phyloP scores from a whole-genome alignment of 1,284 basidiomycete genomes.

The Moesziomyces sp. region DNA sequence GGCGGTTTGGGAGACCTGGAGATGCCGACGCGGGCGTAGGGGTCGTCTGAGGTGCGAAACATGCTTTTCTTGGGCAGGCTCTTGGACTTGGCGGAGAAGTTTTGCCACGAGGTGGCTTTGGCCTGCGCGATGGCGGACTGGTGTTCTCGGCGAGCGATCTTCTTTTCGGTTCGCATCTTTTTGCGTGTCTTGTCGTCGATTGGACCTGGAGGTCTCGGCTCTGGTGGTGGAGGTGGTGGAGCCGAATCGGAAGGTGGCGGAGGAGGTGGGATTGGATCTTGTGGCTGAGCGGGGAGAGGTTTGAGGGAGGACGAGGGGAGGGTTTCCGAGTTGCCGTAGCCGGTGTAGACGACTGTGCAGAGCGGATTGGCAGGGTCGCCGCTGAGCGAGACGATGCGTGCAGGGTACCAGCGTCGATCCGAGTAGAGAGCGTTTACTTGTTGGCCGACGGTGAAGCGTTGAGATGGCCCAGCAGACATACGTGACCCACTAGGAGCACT shows the following conservation, averaged over 20 bases:
- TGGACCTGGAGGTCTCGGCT: constrained; percentile 1
- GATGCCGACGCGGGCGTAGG: constrained; percentile 76
- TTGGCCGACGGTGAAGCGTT: constrained; percentile 76
- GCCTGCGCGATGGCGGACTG: constrained; percentile 88
- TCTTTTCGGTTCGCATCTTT: constrained; percentile 95
- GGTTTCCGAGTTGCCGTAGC: constrained; percentile 93
- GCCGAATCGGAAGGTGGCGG: constrained; percentile 69
- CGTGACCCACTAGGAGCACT: too few species aligned
- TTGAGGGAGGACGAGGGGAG: constrained; percentile 73
- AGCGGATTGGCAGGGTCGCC: constrained; percentile 85
- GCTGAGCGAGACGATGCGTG: constrained; percentile 73
- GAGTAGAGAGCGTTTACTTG: constrained; percentile 88
- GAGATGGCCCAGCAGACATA: too few species aligned
- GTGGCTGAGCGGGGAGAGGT: constrained; percentile 5
- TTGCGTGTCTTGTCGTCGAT: constrained; percentile 28
- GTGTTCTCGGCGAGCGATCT: constrained; percentile 82
- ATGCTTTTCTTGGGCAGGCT: constrained; percentile 79
- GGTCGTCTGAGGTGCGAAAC: constrained; percentile 95
- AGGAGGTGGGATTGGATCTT: not conserved
- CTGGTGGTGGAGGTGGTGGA: constrained; percentile 69
- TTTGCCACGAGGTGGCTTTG: constrained; percentile 94
- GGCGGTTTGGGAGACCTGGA: constrained; percentile 69
- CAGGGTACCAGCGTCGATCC: constrained; percentile 58
- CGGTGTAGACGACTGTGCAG: constrained; percentile 93
- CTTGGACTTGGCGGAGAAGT: constrained; percentile 87